Conservation (phyloP, 768 basidiomycete genomes). For the Heimioporus sp. region DNA sequence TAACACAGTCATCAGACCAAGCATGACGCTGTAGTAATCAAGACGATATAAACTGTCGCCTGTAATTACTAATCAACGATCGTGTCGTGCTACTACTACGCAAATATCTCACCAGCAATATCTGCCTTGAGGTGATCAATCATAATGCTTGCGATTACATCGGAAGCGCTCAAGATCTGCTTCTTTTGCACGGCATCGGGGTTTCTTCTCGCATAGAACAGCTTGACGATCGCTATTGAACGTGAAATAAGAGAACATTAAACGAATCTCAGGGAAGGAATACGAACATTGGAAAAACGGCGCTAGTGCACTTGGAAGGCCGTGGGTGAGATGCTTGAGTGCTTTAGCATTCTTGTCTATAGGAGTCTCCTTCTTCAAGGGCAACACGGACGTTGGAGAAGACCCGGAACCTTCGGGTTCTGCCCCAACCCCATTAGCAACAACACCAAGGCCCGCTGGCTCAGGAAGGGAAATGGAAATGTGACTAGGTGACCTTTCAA, state of each 20-base stretch:
- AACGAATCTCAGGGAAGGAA: not conserved
- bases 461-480: conserved; percentile 41
- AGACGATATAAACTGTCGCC: conserved; percentile 43
- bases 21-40: conserved; percentile 54
- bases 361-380: conserved; percentile 42
- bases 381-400: conserved; percentile 22
- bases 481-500: conserved; percentile 48
- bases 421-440: conserved; percentile 28
- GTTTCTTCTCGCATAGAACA: conserved; percentile 80
- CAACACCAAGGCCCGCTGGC: conserved; percentile 30
- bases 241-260: conserved; percentile 10
- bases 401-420: conserved; percentile 22
- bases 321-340: conserved; percentile 76
- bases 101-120: conserved; percentile 45
- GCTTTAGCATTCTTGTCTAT: conserved; percentile 69
- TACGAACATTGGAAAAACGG: conserved; percentile 84
- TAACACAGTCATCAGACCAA: conserved; percentile 49
- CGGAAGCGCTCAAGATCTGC: conserved; percentile 70
- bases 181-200: conserved; percentile 73
- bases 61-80: conserved; percentile 14
- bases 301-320: conserved; percentile 69
- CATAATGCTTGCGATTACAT: conserved; percentile 69
- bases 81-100: conserved; percentile 9
- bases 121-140: conserved; percentile 62
- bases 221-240: conserved; percentile 72